Base-by-base conservation (phyloP, 1,139 yeast species). In the Suhomyces atakaporum region DNA sequence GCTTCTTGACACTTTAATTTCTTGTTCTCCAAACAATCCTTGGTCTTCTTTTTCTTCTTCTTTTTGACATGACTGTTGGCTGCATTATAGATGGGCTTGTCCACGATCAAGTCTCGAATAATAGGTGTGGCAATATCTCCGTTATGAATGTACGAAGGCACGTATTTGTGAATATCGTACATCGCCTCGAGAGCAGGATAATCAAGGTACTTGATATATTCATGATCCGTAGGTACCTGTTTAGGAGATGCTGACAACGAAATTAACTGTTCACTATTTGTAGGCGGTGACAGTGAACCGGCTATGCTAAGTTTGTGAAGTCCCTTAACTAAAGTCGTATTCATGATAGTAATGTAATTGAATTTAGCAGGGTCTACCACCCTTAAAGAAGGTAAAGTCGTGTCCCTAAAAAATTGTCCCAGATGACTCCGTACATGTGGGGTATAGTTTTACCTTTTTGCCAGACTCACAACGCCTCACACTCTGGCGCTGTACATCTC, bases 71-170 rank as follows among this genome's bases (percentile, higher is more conserved):
- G 68, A 38, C 58, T 58, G 43, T 69, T 69, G 26, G 74, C 75
- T 20, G 65, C 60, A 26, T 36, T 41, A 34, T 71, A 71, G 16
- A 71, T 69, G 3, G 76, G 77, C 42, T 67, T 67, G 39, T 66
- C 66, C 16, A 49, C 45, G 11, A 71, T 58, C 53, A 68, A 49
- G 31, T 55, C 61, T 38, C 56, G 58, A 31, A 71, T 54, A 28
- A 54, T 54, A 3, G 76, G 75, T 2, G 76, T 70, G 14, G 62
- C 50, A 4, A 60, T 53, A 20, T 53, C 66, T 19, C 60, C 60
- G 48, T 71, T 70, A 42, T 69, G 76, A 40, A 71, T 60, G 46
- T 52, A 66, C 35, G 53, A 49, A 3, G 76, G 77, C 33, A 62
- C 62, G 47, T 70, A 70, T 44, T 69, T 70, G 45, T 56, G 60